These are phyloP conservation scores for Westerdykella sp. DNA, from an alignment of 2,329 filamentous ascomycete species.

Conservation along the genomic window DNA sequence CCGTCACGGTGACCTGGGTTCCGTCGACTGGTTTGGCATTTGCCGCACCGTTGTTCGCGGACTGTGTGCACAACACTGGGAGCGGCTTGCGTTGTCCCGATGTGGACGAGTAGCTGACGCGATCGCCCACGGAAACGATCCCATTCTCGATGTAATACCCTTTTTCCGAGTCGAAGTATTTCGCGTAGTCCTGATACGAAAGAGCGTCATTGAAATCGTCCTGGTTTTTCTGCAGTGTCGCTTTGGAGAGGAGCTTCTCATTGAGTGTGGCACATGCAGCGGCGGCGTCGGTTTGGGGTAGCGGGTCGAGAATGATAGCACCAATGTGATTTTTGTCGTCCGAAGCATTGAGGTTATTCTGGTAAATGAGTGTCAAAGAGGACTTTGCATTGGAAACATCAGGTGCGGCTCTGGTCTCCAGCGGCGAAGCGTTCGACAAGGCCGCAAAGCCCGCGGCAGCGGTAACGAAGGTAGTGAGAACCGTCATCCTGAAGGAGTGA, in stretches of 20 bases:
- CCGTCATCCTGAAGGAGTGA: conserved; percentile 13
- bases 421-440: conserved; percentile 14
- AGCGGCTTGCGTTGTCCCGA: conserved; percentile 24
- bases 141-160: conserved; percentile 42
- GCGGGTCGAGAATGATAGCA: conserved; percentile 46
- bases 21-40: conserved; percentile 19
- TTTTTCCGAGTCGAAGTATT: conserved; percentile 31
- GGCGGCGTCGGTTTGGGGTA: conserved; percentile 33
- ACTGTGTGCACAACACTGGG: conserved; percentile 50
- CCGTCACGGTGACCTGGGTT: conserved; percentile 35
- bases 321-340: conserved; percentile 50
- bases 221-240: conserved; percentile 39
- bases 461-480: conserved; percentile 18
- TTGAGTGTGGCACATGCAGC: conserved; percentile 44
- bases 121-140: conserved; percentile 32
- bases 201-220: conserved; percentile 44
- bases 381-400: conserved; percentile 29
- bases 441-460: conserved; percentile 14
- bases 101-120: conserved; percentile 30
- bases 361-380: conserved; percentile 48
- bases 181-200: conserved; percentile 42
- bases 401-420: conserved; percentile 11
- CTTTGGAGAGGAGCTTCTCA: conserved; percentile 43
- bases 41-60: conserved; percentile 32
- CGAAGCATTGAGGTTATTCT: conserved; percentile 51